These are phyloP conservation scores for Candida easanensis DNA, from an alignment of 805 yeast genomes.

Conservation along the genomic window DNA sequence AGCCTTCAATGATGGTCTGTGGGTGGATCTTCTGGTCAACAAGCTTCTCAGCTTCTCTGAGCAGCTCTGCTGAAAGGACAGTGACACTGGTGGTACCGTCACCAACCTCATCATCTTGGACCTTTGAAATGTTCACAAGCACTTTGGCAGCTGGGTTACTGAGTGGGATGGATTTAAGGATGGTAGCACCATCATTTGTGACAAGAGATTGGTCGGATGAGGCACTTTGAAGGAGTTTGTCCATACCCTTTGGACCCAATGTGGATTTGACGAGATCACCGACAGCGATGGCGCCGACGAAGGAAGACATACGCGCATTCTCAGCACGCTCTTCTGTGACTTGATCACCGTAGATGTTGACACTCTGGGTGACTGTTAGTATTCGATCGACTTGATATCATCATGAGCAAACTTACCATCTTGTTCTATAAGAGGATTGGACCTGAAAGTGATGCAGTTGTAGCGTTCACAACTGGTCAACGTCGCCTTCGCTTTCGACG, in stretches of 20 bases:
- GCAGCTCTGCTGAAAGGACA: slow-evolving; percentile 82
- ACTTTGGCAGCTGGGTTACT: slow-evolving; percentile 98
- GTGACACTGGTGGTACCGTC: slow-evolving; percentile 97
- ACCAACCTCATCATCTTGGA: slow-evolving; percentile 63
- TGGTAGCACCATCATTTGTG: slow-evolving; percentile 98
- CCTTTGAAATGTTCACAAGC: slow-evolving; percentile 88
- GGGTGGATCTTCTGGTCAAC: slow-evolving; percentile 95
- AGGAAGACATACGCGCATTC: slow-evolving; percentile 95
- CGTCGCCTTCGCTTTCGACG: slow-evolving; percentile 1
- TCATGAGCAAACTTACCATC: background rate
- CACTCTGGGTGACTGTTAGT: slow-evolving; percentile 37
- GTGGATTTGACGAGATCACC: slow-evolving; percentile 95
- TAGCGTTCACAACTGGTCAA: background rate
- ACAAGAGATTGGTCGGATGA: slow-evolving; percentile 75
- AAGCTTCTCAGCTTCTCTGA: slow-evolving; percentile 91
- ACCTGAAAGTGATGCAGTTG: too few species aligned
- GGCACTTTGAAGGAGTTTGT: slow-evolving; percentile 86
- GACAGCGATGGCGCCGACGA: slow-evolving; percentile 98
- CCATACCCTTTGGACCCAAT: slow-evolving; percentile 99
- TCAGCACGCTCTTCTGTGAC: slow-evolving; percentile 98
- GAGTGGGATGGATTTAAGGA: slow-evolving; percentile 86
- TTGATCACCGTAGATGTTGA: slow-evolving; percentile 94
- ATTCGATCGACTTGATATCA: background rate
- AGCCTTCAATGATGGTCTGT: slow-evolving; percentile 96
- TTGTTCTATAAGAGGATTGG: background rate